Evolutionary conservation across 768 basidiomycete genomes (phyloP), one percentile per base, ranked within the genome.

Genomic region (Tulasnella sp.): DNA sequence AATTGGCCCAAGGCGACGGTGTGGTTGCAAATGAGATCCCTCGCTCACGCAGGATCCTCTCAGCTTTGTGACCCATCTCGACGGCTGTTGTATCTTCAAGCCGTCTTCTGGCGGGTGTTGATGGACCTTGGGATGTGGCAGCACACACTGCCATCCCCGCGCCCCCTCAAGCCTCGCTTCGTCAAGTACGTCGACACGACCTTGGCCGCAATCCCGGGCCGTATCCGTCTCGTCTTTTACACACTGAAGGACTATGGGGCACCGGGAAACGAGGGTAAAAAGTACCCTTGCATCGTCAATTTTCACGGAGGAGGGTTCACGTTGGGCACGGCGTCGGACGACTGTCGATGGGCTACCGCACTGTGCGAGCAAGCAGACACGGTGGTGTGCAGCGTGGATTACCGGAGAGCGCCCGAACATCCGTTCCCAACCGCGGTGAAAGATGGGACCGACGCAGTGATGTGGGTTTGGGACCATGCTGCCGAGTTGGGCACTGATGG

Each of bases 381-480:
- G 80, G 88, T 93, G 3, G 89, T 91, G 1, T 84, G 92, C 3
- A 89, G 89, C 4, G 91, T 94, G 21, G 90, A 92, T 82, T 93
- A 94, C 82, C 89, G 92, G 3, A 87, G 93, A 14, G 92, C 90
- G 0, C 93, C 93, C 0, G 93, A 94, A 82, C 79, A 91, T 78
- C 89, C 89, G 9, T 93, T 92, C 81, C 93, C 93, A 3, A 89
- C 90, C 2, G 92, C 92, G 0, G 90, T 93, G 0, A 89, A 92
- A 34, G 93, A 93, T 82, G 90, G 92, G 0, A 83, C 92, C n/a
- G 91, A 92, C 56, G 86, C 92, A 3, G 85, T 94, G 3, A 84
- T 88, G 68, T 94, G 92, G 91, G 88, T 92, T 3, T 82, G 88
- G 78, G 82, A 83, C 71, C 84, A 90, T 42, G 92, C 90, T 1